Conservation (phyloP, 2,329 filamentous ascomycete species). For the Colletotrichum theobromicola region DNA sequence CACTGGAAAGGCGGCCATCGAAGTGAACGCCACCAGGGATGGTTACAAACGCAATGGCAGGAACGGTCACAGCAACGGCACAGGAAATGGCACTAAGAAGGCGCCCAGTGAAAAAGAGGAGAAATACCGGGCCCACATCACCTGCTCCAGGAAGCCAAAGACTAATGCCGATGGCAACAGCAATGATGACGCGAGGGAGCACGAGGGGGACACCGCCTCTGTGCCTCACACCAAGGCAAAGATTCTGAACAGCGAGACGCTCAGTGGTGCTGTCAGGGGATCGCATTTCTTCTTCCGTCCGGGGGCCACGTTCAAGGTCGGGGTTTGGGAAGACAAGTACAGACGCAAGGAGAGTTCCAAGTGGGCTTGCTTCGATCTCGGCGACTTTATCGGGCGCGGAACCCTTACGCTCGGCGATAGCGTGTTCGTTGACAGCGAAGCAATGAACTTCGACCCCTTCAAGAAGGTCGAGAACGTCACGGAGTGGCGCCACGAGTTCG, state of each 20-base stretch:
- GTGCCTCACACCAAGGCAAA: neutral
- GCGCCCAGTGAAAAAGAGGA: neutral
- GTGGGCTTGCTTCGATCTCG: constrained; percentile 21
- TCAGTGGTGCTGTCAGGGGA: constrained; percentile 20
- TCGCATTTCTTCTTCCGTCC: constrained; percentile 37
- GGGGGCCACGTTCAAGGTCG: constrained; percentile 29
- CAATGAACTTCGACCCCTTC: constrained; percentile 36
- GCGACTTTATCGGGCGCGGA: constrained; percentile 24
- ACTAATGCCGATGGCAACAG: neutral
- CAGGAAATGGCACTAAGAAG: neutral
- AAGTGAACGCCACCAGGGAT: neutral
- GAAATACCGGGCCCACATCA: neutral
- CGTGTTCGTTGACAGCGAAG: constrained; percentile 36
- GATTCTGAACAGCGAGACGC: constrained; percentile 24
- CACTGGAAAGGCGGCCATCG: neutral
- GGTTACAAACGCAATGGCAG: too few species aligned
- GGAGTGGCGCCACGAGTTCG: constrained; percentile 34
- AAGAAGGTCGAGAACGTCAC: constrained; percentile 31
- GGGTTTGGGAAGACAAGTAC: constrained; percentile 32
- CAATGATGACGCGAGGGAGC: neutral
- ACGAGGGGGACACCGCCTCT: neutral
- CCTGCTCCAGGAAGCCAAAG: neutral
- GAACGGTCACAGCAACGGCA: neutral
- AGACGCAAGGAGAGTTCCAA: constrained; percentile 19
- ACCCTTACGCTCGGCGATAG: constrained; percentile 28